Percentiles rank a stretch among this genome's conserved stretches.
phyloP scores from a whole-genome alignment of 1,284 basidiomycete species.

The Blastosporella zonata region DNA sequence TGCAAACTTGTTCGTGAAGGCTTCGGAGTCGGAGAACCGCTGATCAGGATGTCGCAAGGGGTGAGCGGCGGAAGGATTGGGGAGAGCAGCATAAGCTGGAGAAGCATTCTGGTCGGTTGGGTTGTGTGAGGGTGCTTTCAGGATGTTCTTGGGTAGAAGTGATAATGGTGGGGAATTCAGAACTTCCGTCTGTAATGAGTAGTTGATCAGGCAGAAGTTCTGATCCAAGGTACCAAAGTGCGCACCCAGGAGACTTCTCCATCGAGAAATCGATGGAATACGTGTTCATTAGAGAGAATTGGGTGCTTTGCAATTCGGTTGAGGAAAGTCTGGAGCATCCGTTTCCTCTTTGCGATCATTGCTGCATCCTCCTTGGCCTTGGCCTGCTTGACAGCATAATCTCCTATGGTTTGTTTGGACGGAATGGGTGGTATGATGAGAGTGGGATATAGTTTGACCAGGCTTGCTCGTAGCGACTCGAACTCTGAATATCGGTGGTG shows the following conservation, averaged over 20 bases:
- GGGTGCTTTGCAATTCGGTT: constrained; percentile 89
- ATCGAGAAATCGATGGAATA: constrained; percentile 94
- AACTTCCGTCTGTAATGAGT: constrained; percentile 71
- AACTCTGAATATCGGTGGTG: constrained; percentile 97
- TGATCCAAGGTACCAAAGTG: constrained; percentile 14
- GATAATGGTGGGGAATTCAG: constrained; percentile 90
- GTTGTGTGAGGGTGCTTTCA: constrained; percentile 93
- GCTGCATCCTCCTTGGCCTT: constrained; percentile 96
- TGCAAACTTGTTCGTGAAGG: constrained; percentile 95
- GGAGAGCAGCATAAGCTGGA: constrained; percentile 79
- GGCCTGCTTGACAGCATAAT: constrained; percentile 96
- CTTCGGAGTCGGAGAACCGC: constrained; percentile 93
- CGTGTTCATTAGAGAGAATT: constrained; percentile 90
- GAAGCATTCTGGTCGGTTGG: constrained; percentile 80
- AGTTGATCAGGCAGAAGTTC: constrained; percentile 4
- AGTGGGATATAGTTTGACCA: constrained; percentile 91
- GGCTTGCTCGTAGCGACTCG: constrained; percentile 83
- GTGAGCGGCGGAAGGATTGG: constrained; percentile 85
- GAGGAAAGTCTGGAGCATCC: constrained; percentile 95
- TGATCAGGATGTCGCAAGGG: constrained; percentile 88
- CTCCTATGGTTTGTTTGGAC: constrained; percentile 92
- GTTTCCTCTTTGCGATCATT: constrained; percentile 88
- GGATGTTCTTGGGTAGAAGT: constrained; percentile 89
- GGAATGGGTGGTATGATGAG: constrained; percentile 98
- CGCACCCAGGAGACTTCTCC: constrained; percentile 93